These are phyloP conservation scores for Aechmea fasciata DNA, from an alignment of 176 grass and related monocot genomes.

Conservation along the genomic window DNA sequence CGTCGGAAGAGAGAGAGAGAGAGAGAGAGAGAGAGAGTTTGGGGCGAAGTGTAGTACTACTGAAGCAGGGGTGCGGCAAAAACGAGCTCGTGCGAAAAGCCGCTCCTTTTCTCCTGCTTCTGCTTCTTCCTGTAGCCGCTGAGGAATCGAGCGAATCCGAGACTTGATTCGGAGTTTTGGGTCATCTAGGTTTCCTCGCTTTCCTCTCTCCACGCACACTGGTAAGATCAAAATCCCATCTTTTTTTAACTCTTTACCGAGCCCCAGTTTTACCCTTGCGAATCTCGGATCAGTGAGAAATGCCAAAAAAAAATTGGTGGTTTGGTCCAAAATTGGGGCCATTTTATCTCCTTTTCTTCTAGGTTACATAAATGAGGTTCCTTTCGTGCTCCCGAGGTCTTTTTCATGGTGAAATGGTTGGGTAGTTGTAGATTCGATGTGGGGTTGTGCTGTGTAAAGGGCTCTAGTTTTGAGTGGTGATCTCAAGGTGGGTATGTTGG, in stretches of 20 bases:
- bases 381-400: not conserved
- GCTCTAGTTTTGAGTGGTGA: conserved; percentile 1
- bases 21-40: conserved; percentile 13
- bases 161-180: not conserved
- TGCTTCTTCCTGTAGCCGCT: not conserved
- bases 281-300: not conserved
- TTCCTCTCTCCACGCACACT: too few relatives aligned
- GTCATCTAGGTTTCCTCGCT: not conserved
- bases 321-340: not conserved
- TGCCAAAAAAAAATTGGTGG: not conserved
- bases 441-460: not conserved
- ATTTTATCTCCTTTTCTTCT: not conserved
- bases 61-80: not conserved
- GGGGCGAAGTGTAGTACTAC: not conserved
- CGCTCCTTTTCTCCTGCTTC: not conserved
- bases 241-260: too few relatives aligned
- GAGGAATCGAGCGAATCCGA: conserved; percentile 17
- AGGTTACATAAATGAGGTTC: not conserved
- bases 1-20: conserved; percentile 1
- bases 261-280: not conserved
- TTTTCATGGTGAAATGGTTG: not conserved
- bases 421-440: not conserved
- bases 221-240: too few relatives aligned
- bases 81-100: conserved; percentile 13
- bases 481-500: conserved; percentile 17